These are phyloP conservation scores for Falciphora oryzae DNA, from an alignment of 2,329 filamentous ascomycete genomes.

Conservation along the genomic window DNA sequence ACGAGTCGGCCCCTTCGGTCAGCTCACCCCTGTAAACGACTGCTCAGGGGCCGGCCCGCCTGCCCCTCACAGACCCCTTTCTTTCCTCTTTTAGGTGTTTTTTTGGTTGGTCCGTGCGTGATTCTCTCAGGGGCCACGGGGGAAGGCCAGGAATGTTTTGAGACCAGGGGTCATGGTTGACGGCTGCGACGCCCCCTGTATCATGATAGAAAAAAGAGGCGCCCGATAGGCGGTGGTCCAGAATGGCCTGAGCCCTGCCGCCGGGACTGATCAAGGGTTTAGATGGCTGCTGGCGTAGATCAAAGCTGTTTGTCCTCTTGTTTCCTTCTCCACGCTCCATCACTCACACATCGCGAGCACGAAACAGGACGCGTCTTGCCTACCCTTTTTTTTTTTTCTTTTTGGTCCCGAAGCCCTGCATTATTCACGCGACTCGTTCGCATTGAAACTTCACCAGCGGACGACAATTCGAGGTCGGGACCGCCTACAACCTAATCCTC, in stretches of 20 bases:
- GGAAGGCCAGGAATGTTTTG: conserved; percentile 7
- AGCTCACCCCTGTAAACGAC: not conserved
- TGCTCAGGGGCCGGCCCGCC: not conserved
- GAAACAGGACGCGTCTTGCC: no score
- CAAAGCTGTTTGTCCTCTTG: not conserved
- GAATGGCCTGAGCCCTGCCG: not conserved
- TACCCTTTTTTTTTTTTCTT: no score
- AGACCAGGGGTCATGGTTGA: conserved; percentile 12
- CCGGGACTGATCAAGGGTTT: not conserved
- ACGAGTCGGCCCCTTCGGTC: no score
- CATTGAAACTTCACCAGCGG: no score
- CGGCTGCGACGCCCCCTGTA: conserved; percentile 24
- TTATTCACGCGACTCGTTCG: no score
- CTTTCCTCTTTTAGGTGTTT: no score
- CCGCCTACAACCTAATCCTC: not conserved
- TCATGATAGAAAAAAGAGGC: conserved; percentile 14
- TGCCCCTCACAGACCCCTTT: not conserved
- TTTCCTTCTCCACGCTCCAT: no score
- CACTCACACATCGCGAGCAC: no score
- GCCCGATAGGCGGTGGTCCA: not conserved
- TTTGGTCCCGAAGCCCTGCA: no score
- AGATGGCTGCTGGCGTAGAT: not conserved
- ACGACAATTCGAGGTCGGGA: not conserved
- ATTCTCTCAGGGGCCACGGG: conserved; percentile 8
- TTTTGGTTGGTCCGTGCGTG: conserved; percentile 5